phyloP scores from a whole-genome alignment of 805 yeast species.

The Wickerhamiella kurtzmanii region DNA sequence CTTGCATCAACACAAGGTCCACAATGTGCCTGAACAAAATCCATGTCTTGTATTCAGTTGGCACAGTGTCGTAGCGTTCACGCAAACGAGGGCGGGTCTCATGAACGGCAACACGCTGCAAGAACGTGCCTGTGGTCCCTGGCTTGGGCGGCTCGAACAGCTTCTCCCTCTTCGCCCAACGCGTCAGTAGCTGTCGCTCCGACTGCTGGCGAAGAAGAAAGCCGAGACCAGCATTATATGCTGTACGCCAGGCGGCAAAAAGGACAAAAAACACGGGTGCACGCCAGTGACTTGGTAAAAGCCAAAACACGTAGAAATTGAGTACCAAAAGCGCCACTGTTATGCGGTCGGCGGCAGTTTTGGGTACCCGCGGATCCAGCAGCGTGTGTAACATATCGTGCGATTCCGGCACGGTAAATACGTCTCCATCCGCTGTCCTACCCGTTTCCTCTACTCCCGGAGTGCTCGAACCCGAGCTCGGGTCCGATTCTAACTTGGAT shows the following conservation, averaged over 20 bases:
- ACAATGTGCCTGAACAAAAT: constrained; percentile 63
- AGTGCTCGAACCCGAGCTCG: too few species aligned
- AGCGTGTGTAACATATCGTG: constrained; percentile 74
- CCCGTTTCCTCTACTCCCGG: neutral
- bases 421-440: constrained; percentile 9
- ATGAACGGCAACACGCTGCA: neutral
- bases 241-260: constrained; percentile 61
- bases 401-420: constrained; percentile 40
- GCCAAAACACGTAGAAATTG: constrained; percentile 22
- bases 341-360: constrained; percentile 50
- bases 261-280: constrained; percentile 35
- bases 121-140: neutral
- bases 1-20: constrained; percentile 73
- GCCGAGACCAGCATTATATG: constrained; percentile 75
- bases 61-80: constrained; percentile 32
- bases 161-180: constrained; percentile 34
- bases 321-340: constrained; percentile 36
- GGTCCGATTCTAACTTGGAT: neutral
- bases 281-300: constrained; percentile 20
- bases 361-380: constrained; percentile 60
- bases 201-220: constrained; percentile 53
- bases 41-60: constrained; percentile 76
- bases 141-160: constrained; percentile 33
- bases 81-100: constrained; percentile 32
- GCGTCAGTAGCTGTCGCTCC: constrained; percentile 38